A percentile compares a stretch with the other conserved stretches of the same genome.
Conservation (phyloP, 495 filamentous ascomycete genomes). For the Penicillium paxilli region DNA sequence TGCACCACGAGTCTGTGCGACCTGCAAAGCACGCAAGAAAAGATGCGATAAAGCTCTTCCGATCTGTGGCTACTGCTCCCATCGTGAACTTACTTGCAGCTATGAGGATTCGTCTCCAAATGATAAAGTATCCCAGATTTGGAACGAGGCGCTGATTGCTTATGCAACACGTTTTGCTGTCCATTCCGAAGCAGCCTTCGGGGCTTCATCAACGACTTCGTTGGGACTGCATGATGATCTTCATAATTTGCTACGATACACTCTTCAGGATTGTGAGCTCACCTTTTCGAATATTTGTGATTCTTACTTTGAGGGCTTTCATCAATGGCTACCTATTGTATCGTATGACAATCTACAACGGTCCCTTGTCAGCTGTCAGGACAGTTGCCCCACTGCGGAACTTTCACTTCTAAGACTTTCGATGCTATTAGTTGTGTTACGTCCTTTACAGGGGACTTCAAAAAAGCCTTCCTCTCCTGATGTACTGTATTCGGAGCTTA, state of each 20-base stretch:
- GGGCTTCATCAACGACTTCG: not conserved
- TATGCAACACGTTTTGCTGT: not conserved
- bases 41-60: conserved; percentile 38
- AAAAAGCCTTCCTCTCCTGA: not conserved
- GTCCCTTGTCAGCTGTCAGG: not conserved
- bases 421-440: conserved; percentile 20
- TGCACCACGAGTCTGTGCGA: conserved; percentile 17
- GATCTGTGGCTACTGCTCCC: conserved; percentile 27
- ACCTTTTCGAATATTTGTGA: conserved; percentile 3
- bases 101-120: conserved; percentile 6
- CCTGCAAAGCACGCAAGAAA: conserved; percentile 36
- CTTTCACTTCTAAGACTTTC: conserved; percentile 30
- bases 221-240: not conserved
- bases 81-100: conserved; percentile 11
- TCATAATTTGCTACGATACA: not conserved
- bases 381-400: not conserved
- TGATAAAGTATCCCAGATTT: conserved; percentile 1
- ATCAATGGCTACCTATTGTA: conserved; percentile 3
- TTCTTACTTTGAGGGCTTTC: not conserved
- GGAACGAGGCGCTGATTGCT: not conserved
- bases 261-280: conserved; percentile 24
- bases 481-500: not conserved
- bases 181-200: not conserved
- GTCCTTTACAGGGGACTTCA: not conserved
- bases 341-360: not conserved